A percentile compares a stretch with the other conserved stretches of the same genome.
Conservation (phyloP, 345 rosid species). For the Eucalyptus curtisii region DNA sequence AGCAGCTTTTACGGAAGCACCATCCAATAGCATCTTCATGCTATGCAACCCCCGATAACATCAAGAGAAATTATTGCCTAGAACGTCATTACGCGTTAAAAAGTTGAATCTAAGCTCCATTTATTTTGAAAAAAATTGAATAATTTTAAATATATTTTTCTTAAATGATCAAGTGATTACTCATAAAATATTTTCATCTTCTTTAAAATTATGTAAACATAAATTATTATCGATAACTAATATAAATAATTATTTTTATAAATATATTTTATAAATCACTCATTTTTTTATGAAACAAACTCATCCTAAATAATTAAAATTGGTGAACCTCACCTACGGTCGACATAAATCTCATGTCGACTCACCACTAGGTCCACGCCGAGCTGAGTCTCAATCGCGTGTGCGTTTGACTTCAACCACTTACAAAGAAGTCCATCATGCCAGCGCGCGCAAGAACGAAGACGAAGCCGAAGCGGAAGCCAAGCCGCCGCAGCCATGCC, state of each 20-base stretch:
- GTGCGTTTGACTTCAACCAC: not conserved
- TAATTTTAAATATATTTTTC: accelerated
- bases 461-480: not conserved
- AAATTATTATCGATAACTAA: too few species aligned
- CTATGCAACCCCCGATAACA: not conserved
- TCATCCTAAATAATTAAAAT: too few species aligned
- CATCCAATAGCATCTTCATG: not conserved
- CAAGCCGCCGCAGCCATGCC: not conserved
- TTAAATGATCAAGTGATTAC: accelerated
- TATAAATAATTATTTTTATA: too few species aligned
- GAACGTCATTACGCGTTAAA: not conserved
- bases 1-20: not conserved
- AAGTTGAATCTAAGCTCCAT: not conserved
- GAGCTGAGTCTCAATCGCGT: not conserved
- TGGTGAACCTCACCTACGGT: not conserved
- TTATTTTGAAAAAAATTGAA: too few species aligned
- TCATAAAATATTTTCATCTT: accelerated
- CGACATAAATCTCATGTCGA: not conserved
- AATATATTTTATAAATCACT: too few species aligned
- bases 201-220: not conserved
- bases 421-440: not conserved
- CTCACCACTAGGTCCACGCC: not conserved
- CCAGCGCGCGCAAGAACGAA: not conserved
- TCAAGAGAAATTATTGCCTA: not conserved
- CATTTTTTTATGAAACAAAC: too few species aligned